These are phyloP conservation scores for Pseudomicrostroma phylloplanum DNA, from an alignment of 1,284 basidiomycete genomes.

Conservation along the genomic window DNA sequence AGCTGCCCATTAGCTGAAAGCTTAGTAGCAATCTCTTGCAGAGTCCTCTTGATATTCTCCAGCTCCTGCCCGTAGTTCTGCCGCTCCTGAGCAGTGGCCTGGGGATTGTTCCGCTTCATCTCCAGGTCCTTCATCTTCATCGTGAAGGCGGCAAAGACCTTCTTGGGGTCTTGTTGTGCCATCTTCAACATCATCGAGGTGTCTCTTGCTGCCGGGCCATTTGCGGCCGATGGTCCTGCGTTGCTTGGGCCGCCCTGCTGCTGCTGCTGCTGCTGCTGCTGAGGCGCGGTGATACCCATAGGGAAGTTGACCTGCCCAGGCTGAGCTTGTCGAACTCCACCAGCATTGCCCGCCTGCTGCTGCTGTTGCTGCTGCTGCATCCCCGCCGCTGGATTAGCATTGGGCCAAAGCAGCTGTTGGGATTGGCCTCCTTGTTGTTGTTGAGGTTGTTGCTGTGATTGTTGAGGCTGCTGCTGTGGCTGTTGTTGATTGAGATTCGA, in stretches of 20 bases:
- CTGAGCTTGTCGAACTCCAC: too few species aligned
- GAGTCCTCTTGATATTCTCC: neutral
- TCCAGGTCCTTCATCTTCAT: slow-evolving; percentile 10
- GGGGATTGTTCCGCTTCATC: slow-evolving; percentile 12
- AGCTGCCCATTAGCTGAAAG: neutral
- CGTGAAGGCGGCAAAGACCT: neutral
- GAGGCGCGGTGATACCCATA: neutral
- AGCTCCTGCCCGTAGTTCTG: slow-evolving; percentile 1
- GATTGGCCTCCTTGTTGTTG: neutral
- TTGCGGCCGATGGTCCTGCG: neutral
- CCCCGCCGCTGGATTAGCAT: too few species aligned
- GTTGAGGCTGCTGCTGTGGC: neutral
- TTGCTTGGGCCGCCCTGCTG: neutral
- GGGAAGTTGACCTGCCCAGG: too few species aligned
- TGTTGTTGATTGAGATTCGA: neutral
- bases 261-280: neutral
- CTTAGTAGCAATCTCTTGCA: slow-evolving; percentile 2
- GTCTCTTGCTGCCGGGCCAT: neutral
- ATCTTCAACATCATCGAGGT: slow-evolving; percentile 2
- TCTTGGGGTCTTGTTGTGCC: neutral
- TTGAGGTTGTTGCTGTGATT: neutral
- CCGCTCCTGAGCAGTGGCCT: neutral
- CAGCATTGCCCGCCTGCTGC: neutral
- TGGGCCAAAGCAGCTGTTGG: too few species aligned
- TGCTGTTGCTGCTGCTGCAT: slow-evolving; percentile 3